Conservation (phyloP, 768 basidiomycete genomes). For the Mycena leptocephala region DNA sequence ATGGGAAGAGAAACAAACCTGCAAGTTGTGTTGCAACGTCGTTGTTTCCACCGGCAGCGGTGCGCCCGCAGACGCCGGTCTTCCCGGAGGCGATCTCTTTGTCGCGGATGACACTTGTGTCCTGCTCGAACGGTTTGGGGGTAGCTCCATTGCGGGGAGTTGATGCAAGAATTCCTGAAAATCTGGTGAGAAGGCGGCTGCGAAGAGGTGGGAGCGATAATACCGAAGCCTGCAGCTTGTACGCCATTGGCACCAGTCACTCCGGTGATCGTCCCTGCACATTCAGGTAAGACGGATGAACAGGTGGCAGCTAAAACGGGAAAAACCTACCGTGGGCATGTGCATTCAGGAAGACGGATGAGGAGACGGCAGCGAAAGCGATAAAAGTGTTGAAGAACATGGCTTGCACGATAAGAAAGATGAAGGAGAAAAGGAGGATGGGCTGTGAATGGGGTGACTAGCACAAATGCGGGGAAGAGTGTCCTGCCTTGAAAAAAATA, state of each 20-base stretch:
- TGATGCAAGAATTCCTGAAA: slow-evolving; percentile 23
- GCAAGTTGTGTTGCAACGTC: slow-evolving; percentile 33
- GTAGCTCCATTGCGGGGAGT: too few species aligned
- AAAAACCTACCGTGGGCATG: slow-evolving; percentile 22
- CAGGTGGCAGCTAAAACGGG: not conserved
- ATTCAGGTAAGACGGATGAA: not conserved
- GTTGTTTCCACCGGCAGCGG: slow-evolving; percentile 32
- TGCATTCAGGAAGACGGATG: slow-evolving; percentile 16
- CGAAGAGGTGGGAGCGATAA: not conserved
- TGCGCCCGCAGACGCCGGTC: slow-evolving; percentile 31
- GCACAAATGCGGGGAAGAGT: too few species aligned
- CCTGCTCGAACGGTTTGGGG: too few species aligned
- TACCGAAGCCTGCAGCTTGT: slow-evolving; percentile 5
- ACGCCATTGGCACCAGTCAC: too few species aligned
- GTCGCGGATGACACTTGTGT: too few species aligned
- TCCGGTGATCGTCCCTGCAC: too few species aligned
- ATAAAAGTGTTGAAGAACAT: slow-evolving; percentile 35
- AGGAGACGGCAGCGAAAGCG: slow-evolving; percentile 19
- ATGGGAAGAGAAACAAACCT: too few species aligned
- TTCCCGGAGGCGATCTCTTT: too few species aligned
- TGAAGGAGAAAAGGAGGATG: not conserved
- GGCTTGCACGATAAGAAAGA: slow-evolving; percentile 26
- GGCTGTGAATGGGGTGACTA: slow-evolving; percentile 12
- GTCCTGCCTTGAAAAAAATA: not conserved
- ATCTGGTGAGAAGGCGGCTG: not conserved